phyloP scores from a whole-genome alignment of 1,284 basidiomycete genomes.

The Pseudozyma thailandica region DNA sequence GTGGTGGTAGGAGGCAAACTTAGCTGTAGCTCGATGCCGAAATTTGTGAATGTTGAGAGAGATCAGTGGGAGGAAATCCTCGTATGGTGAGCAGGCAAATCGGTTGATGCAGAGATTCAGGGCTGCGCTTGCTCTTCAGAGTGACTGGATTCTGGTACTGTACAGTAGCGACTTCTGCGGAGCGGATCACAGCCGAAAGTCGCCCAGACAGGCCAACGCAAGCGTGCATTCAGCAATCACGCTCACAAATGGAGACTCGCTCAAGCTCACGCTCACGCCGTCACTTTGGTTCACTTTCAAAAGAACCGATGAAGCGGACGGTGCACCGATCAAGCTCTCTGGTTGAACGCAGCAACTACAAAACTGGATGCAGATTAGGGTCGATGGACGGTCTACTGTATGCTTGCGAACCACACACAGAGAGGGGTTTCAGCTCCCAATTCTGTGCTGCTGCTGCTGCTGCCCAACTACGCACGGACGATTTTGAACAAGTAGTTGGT shows the following conservation, averaged over 20 bases:
- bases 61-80: too few relatives aligned
- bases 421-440: slow-evolving; percentile 12
- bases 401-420: slow-evolving; percentile 1
- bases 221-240: slow-evolving; percentile 3
- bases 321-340: slow-evolving; percentile 11
- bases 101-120: slow-evolving; percentile 9
- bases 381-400: slow-evolving; percentile 5
- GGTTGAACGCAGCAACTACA: neutral
- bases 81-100: slow-evolving; percentile 8
- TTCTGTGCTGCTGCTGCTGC: slow-evolving; percentile 12
- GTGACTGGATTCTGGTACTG: slow-evolving; percentile 2
- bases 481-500: neutral
- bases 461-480: slow-evolving; percentile 20
- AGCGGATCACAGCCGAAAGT: slow-evolving; percentile 22
- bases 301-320: slow-evolving; percentile 1
- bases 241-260: neutral
- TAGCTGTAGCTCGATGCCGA: neutral
- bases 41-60: neutral
- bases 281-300: neutral
- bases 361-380: slow-evolving; percentile 4
- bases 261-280: neutral
- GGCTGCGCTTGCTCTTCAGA: neutral
- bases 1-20: neutral
- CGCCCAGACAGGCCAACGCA: slow-evolving; percentile 1
- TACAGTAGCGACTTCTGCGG: neutral